Evolutionary conservation across 2,329 filamentous ascomycete species (phyloP).

Genomic region (Cladobotryum mycophilum): DNA sequence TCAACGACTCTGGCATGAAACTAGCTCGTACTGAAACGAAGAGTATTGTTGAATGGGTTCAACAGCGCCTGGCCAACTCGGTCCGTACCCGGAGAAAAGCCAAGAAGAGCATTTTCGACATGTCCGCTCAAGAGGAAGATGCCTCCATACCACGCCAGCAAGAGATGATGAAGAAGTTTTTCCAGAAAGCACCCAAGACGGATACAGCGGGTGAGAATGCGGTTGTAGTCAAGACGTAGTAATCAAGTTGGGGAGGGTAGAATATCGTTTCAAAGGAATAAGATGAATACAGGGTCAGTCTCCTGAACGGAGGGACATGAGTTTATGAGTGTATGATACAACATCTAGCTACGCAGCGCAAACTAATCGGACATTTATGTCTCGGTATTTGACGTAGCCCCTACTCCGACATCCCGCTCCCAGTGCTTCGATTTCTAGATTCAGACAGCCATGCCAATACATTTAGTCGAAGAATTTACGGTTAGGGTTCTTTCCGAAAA

Average conservation of each 20-base stretch:
- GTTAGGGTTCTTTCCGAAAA: slow-evolving; percentile 94
- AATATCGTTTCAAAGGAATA: too few relatives aligned
- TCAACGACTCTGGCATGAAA: slow-evolving; percentile 68
- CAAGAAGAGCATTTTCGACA: slow-evolving; percentile 47
- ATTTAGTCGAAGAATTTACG: slow-evolving; percentile 89
- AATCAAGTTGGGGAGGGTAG: too few relatives aligned
- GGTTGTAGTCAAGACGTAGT: background rate
- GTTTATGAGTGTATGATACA: slow-evolving; percentile 25
- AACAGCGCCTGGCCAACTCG: slow-evolving; percentile 63
- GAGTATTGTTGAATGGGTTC: slow-evolving; percentile 65
- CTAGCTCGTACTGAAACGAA: slow-evolving; percentile 72
- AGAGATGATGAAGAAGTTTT: slow-evolving; percentile 44
- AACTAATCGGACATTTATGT: slow-evolving; percentile 13
- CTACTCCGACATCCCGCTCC: background rate
- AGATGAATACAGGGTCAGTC: too few relatives aligned
- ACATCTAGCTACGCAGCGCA: slow-evolving; percentile 28
- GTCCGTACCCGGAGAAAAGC: slow-evolving; percentile 59
- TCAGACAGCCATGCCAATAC: background rate
- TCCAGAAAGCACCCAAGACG: slow-evolving; percentile 23
- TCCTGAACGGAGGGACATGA: too few relatives aligned
- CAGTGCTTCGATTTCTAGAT: background rate
- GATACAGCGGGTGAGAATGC: background rate
- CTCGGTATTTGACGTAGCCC: slow-evolving; percentile 1
- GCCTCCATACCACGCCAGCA: slow-evolving; percentile 37
- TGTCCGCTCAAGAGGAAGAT: slow-evolving; percentile 30